Percentiles rank a stretch among this genome's conserved stretches.
These are phyloP conservation scores for Martiniozyma asiatica DNA, from an alignment of 1,139 yeast species.

Conservation along the genomic window DNA sequence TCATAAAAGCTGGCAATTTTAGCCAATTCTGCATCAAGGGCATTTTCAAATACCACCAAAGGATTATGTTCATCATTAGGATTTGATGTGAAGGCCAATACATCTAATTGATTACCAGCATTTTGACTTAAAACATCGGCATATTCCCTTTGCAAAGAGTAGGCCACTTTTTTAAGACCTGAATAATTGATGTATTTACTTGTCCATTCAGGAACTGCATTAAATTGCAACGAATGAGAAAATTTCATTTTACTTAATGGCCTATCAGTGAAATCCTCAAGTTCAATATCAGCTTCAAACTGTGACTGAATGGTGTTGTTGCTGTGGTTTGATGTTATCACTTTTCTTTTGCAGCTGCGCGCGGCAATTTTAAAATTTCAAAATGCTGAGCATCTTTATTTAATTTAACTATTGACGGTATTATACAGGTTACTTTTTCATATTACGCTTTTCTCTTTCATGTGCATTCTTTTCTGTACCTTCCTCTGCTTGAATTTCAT, in stretches of 20 bases:
- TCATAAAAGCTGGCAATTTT: conserved; percentile 47
- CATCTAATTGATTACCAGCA: conserved; percentile 15
- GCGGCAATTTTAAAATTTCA: too few species aligned
- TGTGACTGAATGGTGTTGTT: too few species aligned
- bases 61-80: conserved; percentile 29
- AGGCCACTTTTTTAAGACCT: conserved; percentile 48
- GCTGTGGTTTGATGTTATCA: too few species aligned
- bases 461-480: conserved; percentile 90
- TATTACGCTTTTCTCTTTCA: conserved; percentile 68
- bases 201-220: conserved; percentile 76
- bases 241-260: conserved; percentile 68
- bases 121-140: conserved; percentile 23
- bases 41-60: conserved; percentile 35
- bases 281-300: too few species aligned
- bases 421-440: conserved; percentile 39
- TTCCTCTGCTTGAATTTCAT: conserved; percentile 80
- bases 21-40: conserved; percentile 41
- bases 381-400: too few species aligned
- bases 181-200: conserved; percentile 57
- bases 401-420: too few species aligned
- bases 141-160: conserved; percentile 32
- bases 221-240: conserved; percentile 61
- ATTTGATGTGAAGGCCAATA: conserved; percentile 20
- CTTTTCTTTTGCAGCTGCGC: too few species aligned
- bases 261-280: too few species aligned